A percentile compares a stretch with the other conserved stretches of the same genome.
These are phyloP conservation scores for Rhododendron ovatum DNA, from an alignment of 148 eudicot species.

Conservation along the genomic window DNA sequence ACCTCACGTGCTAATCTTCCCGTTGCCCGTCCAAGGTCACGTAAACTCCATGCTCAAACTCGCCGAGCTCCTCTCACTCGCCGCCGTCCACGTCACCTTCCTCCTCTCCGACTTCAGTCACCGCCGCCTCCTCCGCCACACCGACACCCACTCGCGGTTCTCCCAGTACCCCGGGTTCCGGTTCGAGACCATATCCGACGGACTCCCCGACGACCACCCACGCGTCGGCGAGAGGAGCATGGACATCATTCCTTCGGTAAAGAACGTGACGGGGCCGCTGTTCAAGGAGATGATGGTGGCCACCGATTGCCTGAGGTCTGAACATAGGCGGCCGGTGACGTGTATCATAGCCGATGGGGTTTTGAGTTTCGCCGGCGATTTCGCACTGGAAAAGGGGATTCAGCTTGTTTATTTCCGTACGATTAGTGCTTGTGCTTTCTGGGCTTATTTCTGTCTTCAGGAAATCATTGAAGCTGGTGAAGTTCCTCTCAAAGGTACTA, in stretches of 20 bases:
- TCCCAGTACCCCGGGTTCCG: slow-evolving; percentile 8
- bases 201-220: slow-evolving; percentile 35
- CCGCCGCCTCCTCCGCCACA: slow-evolving; percentile 20
- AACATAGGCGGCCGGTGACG: slow-evolving; percentile 15
- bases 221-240: slow-evolving; percentile 7
- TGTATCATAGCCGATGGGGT: slow-evolving; percentile 34
- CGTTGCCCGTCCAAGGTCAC: slow-evolving; percentile 43
- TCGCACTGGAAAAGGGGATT: slow-evolving; percentile 14
- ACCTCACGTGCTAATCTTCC: slow-evolving; percentile 34
- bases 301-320: slow-evolving; percentile 15
- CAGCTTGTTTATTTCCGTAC: neutral
- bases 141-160: slow-evolving; percentile 10
- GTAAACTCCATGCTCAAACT: slow-evolving; percentile 34
- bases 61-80: slow-evolving; percentile 23
- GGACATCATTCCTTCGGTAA: slow-evolving; percentile 12
- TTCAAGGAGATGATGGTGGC: slow-evolving; percentile 13
- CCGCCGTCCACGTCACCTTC: slow-evolving; percentile 30
- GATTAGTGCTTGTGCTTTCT: neutral
- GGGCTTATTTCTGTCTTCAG: neutral
- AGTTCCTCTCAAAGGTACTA: neutral
- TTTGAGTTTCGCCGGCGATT: slow-evolving; percentile 13
- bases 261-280: slow-evolving; percentile 10
- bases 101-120: slow-evolving; percentile 30
- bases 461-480: neutral
- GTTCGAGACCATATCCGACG: slow-evolving; percentile 29